Conservation (phyloP, 768 basidiomycete species). For the Suillus alpinus region DNA sequence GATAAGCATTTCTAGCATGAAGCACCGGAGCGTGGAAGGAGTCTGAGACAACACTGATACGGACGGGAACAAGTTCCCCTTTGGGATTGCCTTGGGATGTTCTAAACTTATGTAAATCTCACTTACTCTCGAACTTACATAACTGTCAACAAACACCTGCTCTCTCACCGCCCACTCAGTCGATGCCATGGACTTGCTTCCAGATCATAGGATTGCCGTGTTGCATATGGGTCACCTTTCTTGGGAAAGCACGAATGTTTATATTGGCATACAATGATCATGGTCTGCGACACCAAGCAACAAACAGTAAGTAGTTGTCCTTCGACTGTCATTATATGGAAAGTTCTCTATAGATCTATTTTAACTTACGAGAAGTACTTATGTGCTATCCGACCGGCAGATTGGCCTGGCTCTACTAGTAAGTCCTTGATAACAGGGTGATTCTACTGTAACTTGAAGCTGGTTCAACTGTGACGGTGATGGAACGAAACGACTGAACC, state of each 20-base stretch:
- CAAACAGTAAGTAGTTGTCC: not conserved
- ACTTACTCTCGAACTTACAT: not conserved
- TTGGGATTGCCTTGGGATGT: not conserved
- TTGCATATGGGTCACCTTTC: not conserved
- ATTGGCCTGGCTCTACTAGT: not conserved
- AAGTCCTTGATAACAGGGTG: not conserved
- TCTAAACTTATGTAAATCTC: not conserved
- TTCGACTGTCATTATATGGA: not conserved
- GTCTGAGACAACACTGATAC: not conserved
- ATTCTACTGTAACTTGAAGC: not conserved
- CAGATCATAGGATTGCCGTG: not conserved
- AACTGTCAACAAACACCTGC: not conserved
- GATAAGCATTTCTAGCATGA: not conserved
- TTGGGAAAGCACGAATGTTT: not conserved
- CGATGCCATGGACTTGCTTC: not conserved
- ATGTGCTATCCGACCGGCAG: not conserved
- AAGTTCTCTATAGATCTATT: not conserved
- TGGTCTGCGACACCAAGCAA: not conserved
- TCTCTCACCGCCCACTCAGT: not conserved
- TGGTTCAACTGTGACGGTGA: not conserved
- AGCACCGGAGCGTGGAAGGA: not conserved
- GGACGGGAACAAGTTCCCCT: not conserved
- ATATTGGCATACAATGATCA: not conserved
- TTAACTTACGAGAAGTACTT: not conserved
- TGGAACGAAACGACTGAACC: not conserved